Percentiles rank a stretch among this genome's conserved stretches.
Evolutionary conservation across 352 stramenopile genomes (phyloP).

Genomic region (Pythium apleroticum): DNA sequence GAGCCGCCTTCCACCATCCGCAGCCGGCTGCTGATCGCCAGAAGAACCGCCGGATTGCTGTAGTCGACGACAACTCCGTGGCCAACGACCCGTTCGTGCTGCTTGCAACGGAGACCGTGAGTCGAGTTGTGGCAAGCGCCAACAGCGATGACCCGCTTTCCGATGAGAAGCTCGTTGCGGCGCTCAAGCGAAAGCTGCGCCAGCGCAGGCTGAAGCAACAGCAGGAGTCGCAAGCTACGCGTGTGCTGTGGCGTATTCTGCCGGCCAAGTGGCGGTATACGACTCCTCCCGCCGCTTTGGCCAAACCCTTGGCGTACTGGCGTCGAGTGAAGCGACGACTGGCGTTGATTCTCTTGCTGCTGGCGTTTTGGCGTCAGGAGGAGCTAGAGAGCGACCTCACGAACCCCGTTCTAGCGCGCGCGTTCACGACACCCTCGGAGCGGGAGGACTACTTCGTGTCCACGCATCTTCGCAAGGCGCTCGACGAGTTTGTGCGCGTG

Average conservation of each 20-base stretch:
- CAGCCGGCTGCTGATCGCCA: neutral
- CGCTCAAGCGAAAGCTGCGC: conserved; percentile 16
- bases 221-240: neutral
- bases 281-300: neutral
- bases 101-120: neutral
- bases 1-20: neutral
- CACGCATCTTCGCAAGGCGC: conserved; percentile 42
- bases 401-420: conserved; percentile 35
- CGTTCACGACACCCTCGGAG: conserved; percentile 28
- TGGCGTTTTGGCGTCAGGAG: conserved; percentile 61
- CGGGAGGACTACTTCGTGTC: conserved; percentile 44
- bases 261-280: conserved; percentile 2
- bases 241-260: neutral
- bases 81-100: conserved; percentile 5
- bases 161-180: conserved; percentile 27
- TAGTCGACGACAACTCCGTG: neutral
- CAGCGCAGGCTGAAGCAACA: conserved; percentile 5
- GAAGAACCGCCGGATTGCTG: conserved; percentile 14
- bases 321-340: conserved; percentile 12
- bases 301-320: neutral
- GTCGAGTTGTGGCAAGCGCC: neutral
- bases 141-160: conserved; percentile 27
- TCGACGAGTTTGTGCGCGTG: conserved; percentile 44
- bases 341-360: conserved; percentile 31
- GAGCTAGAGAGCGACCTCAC: conserved; percentile 46